Percentiles rank a stretch among this genome's conserved stretches.
These are phyloP conservation scores for Rhizopus sp. DNA, from an alignment of 371 early-diverging fungal species.

Conservation along the genomic window DNA sequence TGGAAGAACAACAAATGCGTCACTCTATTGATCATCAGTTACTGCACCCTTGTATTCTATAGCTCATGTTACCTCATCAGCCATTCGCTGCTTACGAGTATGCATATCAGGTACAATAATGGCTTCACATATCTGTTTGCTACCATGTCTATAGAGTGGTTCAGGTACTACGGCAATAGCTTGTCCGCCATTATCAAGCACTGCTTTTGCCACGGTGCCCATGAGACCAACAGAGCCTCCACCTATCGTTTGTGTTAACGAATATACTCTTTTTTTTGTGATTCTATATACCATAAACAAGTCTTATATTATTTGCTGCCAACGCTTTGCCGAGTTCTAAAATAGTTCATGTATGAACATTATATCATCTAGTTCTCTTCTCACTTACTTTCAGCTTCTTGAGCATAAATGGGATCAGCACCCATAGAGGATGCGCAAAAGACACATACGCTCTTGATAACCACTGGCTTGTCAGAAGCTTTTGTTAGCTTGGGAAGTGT, in stretches of 20 bases:
- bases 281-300: conserved; percentile 72
- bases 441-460: conserved; percentile 65
- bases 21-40: conserved; percentile 30
- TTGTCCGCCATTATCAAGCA: conserved; percentile 56
- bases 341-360: background rate
- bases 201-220: conserved; percentile 76
- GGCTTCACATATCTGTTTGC: conserved; percentile 57
- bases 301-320: conserved; percentile 59
- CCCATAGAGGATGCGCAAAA: conserved; percentile 73
- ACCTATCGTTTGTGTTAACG: conserved; percentile 33
- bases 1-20: conserved; percentile 85
- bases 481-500: background rate
- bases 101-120: conserved; percentile 84
- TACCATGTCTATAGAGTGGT: conserved; percentile 56
- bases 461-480: conserved; percentile 9
- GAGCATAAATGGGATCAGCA: conserved; percentile 54
- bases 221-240: conserved; percentile 81
- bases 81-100: conserved; percentile 78
- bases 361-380: background rate
- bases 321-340: conserved; percentile 66
- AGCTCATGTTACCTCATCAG: conserved; percentile 43
- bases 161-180: conserved; percentile 76
- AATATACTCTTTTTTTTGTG: background rate
- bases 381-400: conserved; percentile 55
- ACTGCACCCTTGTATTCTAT: background rate